Evolutionary conservation across 1,139 yeast genomes (phyloP), one percentile per base, ranked within the genome.

Genomic region (Saccharomycopsis hybrid): DNA sequence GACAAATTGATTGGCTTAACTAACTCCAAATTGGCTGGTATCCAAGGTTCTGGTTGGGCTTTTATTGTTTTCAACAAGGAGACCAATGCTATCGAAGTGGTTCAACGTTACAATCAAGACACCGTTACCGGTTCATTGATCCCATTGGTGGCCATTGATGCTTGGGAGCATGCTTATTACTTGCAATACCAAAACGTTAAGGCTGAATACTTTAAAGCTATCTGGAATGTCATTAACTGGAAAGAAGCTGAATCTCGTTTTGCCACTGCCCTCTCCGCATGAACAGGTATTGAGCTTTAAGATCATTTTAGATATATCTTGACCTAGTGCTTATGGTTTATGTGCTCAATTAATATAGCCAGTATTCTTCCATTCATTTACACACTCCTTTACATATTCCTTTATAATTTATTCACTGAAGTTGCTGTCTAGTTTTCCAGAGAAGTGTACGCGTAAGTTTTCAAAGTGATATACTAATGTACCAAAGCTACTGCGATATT

Each of bases 101-200:
- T 88, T 55, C 87, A 90, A 65, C 86, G 90, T 60, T 76, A 80
- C 60, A 90, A 90, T 76, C 97, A 90, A 70, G 97, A 90, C 70
- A 86, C 95, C 41, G 88, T 86, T 39, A 76, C 84, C 46, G 85
- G 89, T 40, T 72, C 78, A 32, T 76, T 78, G 65, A 76, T 80
- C 50, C 96, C 97, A 47, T 73, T 90, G 67, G 77, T 90, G 55
- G 97, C 96, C 49, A 87, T 90, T 66, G 97, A 90, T 64, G 97
- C 97, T 56, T 90, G 97, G 97, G 97, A 90, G 70, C 97, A 90
- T 65, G 97, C 97, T 50, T 90, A 89, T 76, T 90, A 90, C 78
- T 77, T 90, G 71, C 97, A 90, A 71, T 90, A 90, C 76, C 85
- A 87, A 72, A 90, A 90, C 72, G 92, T 84, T 66, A 90, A 90